phyloP scores from a whole-genome alignment of 1,139 yeast species.

The Candida gigantensis region DNA sequence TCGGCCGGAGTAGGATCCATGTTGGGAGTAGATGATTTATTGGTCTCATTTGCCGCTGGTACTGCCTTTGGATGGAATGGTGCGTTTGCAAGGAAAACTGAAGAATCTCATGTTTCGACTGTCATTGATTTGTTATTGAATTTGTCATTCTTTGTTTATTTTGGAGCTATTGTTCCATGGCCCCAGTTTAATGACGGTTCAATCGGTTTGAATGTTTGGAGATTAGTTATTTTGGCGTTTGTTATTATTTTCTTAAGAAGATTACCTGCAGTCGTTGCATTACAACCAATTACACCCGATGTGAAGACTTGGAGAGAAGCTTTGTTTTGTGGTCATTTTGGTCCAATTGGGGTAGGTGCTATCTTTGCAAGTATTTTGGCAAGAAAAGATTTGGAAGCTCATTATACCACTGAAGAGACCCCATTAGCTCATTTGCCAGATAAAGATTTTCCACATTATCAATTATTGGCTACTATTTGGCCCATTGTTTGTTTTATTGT shows the following conservation, averaged over 20 bases:
- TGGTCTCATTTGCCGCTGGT: constrained; percentile 95
- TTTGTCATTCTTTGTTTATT: constrained; percentile 86
- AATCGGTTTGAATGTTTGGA: constrained; percentile 81
- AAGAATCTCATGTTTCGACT: constrained; percentile 89
- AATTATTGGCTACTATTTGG: constrained; percentile 77
- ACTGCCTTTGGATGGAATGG: constrained; percentile 98
- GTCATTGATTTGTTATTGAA: constrained; percentile 84
- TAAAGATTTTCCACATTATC: constrained; percentile 59
- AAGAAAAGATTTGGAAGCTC: constrained; percentile 70
- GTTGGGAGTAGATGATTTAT: constrained; percentile 87
- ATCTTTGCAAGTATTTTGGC: constrained; percentile 87
- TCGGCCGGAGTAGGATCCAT: constrained; percentile 95
- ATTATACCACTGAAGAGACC: constrained; percentile 56
- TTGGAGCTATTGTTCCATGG: constrained; percentile 97
- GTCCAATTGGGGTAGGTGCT: constrained; percentile 98
- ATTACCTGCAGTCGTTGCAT: constrained; percentile 78
- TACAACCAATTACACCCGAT: constrained; percentile 88
- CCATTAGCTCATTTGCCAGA: constrained; percentile 59
- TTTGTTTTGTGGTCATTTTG: constrained; percentile 93
- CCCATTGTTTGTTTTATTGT: constrained; percentile 87
- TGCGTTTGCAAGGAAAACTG: constrained; percentile 83
- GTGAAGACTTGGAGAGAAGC: constrained; percentile 95
- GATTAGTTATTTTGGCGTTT: constrained; percentile 75
- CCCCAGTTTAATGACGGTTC: constrained; percentile 65
- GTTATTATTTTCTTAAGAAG: constrained; percentile 84